phyloP scores from a whole-genome alignment of 2,329 filamentous ascomycete species.

The Trichocomaceae sp. region DNA sequence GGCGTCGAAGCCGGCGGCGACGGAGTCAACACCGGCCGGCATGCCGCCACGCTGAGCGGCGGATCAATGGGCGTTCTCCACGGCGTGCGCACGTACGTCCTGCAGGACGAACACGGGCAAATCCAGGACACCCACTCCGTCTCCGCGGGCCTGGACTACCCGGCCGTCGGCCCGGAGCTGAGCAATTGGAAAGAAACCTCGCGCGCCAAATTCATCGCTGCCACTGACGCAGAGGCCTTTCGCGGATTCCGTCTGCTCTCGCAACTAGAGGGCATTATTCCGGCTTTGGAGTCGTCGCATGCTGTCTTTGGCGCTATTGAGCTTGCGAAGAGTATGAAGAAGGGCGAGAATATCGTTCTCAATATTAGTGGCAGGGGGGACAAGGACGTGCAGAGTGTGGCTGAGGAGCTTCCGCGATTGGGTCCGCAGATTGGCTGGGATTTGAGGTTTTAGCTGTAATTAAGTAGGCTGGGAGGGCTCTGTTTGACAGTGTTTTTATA shows the following conservation, averaged over 20 bases:
- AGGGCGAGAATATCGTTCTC: conserved; percentile 85
- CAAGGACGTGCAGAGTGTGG: conserved; percentile 98
- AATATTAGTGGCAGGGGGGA: conserved; percentile 90
- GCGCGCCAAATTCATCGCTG: conserved; percentile 80
- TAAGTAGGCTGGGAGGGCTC: no score
- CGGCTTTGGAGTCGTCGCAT: conserved; percentile 87
- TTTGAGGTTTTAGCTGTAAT: conserved; percentile 15
- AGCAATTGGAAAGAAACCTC: conserved; percentile 85
- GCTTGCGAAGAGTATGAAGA: conserved; percentile 84
- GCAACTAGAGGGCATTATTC: conserved; percentile 92
- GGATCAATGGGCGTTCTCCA: conserved; percentile 90
- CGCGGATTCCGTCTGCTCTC: conserved; percentile 76
- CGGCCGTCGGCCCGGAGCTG: conserved; percentile 90
- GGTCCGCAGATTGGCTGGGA: conserved; percentile 81
- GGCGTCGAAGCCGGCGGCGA: conserved; percentile 95
- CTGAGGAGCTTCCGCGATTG: conserved; percentile 81
- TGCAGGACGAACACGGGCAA: conserved; percentile 88
- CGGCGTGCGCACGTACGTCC: conserved; percentile 89
- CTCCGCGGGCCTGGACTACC: conserved; percentile 93
- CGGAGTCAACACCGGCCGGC: conserved; percentile 74
- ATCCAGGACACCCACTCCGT: conserved; percentile 94
- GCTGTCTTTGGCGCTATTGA: conserved; percentile 84
- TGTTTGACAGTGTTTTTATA: no score
- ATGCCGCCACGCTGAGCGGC: conserved; percentile 80
- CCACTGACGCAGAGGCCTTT: conserved; percentile 87